A percentile compares a stretch with the other conserved stretches of the same genome.
These are phyloP conservation scores for Pontederia crassipes DNA, from an alignment of 176 grass and related monocot genomes.

Conservation along the genomic window DNA sequence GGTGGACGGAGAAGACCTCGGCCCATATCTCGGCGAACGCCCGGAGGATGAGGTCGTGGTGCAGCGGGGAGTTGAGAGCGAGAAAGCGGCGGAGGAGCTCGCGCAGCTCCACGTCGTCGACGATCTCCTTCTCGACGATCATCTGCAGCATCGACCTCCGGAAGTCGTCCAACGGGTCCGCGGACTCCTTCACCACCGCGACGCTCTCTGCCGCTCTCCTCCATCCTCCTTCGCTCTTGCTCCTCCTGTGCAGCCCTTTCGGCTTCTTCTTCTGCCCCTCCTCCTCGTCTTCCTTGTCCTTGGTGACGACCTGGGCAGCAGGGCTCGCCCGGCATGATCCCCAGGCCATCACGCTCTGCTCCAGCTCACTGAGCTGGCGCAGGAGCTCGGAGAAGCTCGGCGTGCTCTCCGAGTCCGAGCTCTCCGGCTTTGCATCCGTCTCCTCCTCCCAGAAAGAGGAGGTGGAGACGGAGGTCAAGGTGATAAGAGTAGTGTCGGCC, in stretches of 20 bases:
- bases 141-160: conserved; percentile 86
- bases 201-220: conserved; percentile 55
- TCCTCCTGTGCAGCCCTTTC: conserved; percentile 25
- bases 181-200: conserved; percentile 70
- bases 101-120: conserved; percentile 41
- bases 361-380: conserved; percentile 52
- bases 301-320: not conserved
- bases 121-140: conserved; percentile 81
- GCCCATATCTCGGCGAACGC: conserved; percentile 90
- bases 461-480: not conserved
- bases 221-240: conserved; percentile 29
- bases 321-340: not conserved
- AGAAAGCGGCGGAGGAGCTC: conserved; percentile 75
- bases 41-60: conserved; percentile 71
- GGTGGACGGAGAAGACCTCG: conserved; percentile 56
- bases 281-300: not conserved
- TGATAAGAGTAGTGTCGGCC: not conserved
- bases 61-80: conserved; percentile 52
- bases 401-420: conserved; percentile 29
- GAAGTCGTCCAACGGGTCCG: conserved; percentile 75
- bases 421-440: not conserved
- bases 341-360: conserved; percentile 33
- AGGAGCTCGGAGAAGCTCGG: conserved; percentile 55
- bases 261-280: not conserved
- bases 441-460: not conserved